A percentile compares a stretch with the other conserved stretches of the same genome.
Conservation (phyloP, 2,329 filamentous ascomycete species). For the Endoconidiophora laricicola region DNA sequence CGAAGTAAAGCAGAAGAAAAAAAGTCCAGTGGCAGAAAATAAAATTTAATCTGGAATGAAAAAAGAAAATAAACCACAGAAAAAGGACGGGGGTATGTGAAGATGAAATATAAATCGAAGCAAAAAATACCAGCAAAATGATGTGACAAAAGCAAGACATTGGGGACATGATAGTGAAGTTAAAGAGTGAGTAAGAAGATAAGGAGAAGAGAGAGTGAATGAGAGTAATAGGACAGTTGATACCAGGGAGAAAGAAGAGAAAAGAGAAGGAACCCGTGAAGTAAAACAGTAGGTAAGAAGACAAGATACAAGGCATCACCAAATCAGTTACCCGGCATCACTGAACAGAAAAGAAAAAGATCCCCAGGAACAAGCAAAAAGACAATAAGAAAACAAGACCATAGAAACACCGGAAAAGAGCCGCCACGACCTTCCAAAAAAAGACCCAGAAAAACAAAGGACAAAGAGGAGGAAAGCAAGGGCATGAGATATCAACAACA, state of each 20-base stretch:
- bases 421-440: slow-evolving; percentile 9
- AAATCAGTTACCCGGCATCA: slow-evolving; percentile 1
- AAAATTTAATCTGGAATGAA: neutral
- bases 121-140: neutral
- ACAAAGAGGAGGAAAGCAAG: slow-evolving; percentile 7
- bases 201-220: neutral
- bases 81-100: neutral
- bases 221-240: too few species aligned
- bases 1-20: too few species aligned
- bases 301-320: slow-evolving; percentile 14
- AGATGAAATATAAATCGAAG: too few species aligned
- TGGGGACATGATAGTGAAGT: slow-evolving; percentile 12
- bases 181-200: slow-evolving; percentile 8
- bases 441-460: slow-evolving; percentile 7
- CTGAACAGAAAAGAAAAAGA: slow-evolving; percentile 5
- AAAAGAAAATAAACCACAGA: slow-evolving; percentile 1
- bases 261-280: neutral
- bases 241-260: slow-evolving; percentile 1
- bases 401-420: slow-evolving; percentile 5
- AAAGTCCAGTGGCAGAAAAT: neutral
- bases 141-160: slow-evolving; percentile 11
- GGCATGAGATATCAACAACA: neutral
- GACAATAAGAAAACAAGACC: slow-evolving; percentile 4
- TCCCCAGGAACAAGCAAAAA: neutral
- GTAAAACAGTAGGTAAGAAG: neutral